These are phyloP conservation scores for Botrytis galanthina DNA, from an alignment of 2,329 filamentous ascomycete genomes.

Conservation along the genomic window DNA sequence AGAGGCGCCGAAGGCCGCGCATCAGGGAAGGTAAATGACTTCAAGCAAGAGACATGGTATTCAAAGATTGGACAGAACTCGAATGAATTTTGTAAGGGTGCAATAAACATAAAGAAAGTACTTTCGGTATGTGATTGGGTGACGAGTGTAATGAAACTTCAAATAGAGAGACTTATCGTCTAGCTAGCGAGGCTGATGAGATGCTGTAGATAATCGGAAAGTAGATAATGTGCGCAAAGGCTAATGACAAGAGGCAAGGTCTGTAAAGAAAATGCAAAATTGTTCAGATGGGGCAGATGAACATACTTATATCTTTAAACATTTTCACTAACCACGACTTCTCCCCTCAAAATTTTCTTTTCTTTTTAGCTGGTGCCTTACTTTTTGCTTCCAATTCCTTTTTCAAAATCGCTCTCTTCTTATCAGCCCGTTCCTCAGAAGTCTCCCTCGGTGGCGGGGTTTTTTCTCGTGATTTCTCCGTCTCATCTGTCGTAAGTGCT, in stretches of 20 bases:
- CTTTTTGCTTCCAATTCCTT: constrained; percentile 38
- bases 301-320: constrained; percentile 6
- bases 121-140: not conserved
- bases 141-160: not conserved
- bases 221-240: not conserved
- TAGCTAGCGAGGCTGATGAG: not conserved
- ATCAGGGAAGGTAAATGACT: not conserved
- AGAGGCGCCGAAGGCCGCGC: not conserved
- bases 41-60: not conserved
- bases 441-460: constrained; percentile 32
- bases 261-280: not conserved
- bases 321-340: not conserved
- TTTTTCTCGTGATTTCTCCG: constrained; percentile 7
- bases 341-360: constrained; percentile 37
- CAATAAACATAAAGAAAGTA: not conserved
- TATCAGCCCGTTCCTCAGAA: constrained; percentile 36
- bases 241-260: not conserved
- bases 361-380: constrained; percentile 38
- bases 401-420: constrained; percentile 34
- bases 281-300: not conserved
- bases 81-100: not conserved
- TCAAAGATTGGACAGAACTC: not conserved
- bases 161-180: not conserved
- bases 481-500: constrained; percentile 22
- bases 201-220: not conserved